A percentile compares a stretch with the other conserved stretches of the same genome.
phyloP scores from a whole-genome alignment of 495 filamentous ascomycete species.

The Xylaria grammica region DNA sequence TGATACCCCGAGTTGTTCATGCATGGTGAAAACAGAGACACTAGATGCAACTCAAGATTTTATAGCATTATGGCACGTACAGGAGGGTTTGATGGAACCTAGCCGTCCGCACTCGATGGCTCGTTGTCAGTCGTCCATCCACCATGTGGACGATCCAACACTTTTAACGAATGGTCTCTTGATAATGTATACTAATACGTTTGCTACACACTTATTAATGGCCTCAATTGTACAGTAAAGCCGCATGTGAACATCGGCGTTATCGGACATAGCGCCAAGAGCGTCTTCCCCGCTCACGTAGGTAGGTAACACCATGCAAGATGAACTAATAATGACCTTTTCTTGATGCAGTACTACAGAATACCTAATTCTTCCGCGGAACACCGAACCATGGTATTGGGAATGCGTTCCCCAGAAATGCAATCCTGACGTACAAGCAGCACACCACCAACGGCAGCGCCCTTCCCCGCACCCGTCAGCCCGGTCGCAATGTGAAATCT shows the following conservation, averaged over 20 bases:
- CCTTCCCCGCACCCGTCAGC: not conserved
- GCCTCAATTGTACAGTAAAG: too few species aligned
- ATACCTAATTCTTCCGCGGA: not conserved
- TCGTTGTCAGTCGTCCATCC: not conserved
- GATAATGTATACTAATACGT: not conserved
- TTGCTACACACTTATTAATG: too few species aligned
- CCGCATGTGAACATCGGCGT: not conserved
- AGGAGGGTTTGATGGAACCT: not conserved
- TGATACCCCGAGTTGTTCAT: slow-evolving; percentile 23
- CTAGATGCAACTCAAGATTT: not conserved
- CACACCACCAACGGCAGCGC: not conserved
- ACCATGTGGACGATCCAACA: not conserved
- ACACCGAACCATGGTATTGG: not conserved
- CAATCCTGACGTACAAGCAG: not conserved
- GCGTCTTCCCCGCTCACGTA: not conserved
- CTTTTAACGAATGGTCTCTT: not conserved
- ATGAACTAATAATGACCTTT: slow-evolving; percentile 2
- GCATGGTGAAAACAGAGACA: not conserved
- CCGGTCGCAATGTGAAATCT: slow-evolving; percentile 16
- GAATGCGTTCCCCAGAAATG: not conserved
- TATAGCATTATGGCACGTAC: not conserved
- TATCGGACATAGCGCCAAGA: slow-evolving; percentile 5
- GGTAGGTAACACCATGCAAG: not conserved
- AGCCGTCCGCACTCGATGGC: not conserved
- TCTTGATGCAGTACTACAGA: not conserved